Conservation (phyloP, 208 protist genomes). For the Blastocrithidia nonstop region DNA sequence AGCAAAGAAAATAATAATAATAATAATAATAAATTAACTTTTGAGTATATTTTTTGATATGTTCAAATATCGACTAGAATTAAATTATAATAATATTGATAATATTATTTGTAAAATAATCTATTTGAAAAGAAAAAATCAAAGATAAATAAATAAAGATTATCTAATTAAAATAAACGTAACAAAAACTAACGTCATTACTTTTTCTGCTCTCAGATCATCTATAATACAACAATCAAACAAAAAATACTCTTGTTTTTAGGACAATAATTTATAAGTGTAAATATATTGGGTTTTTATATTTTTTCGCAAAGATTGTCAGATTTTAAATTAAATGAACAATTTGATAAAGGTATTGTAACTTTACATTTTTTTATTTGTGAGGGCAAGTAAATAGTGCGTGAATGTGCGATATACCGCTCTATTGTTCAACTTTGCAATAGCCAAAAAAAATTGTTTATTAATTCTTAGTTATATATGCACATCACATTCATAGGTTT, state of each 20-base stretch:
- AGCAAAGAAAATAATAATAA: conserved; percentile 5
- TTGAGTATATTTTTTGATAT: background rate
- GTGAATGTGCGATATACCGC: background rate
- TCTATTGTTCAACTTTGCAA: background rate
- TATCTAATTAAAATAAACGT: background rate
- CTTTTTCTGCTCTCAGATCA: background rate
- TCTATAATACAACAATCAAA: too few species aligned
- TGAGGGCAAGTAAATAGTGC: too few species aligned
- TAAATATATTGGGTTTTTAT: too few species aligned
- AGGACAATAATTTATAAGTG: too few species aligned
- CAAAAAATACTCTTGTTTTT: too few species aligned
- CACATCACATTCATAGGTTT: background rate
- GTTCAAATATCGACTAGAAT: background rate
- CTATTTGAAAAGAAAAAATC: background rate
- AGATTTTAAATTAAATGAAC: too few species aligned
- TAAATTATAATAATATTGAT: conserved; percentile 1
- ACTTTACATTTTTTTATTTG: too few species aligned
- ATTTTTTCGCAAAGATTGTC: too few species aligned
- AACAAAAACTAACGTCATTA: background rate
- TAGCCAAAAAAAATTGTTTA: background rate
- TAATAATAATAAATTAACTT: background rate
- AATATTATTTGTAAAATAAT: background rate
- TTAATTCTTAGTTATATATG: background rate
- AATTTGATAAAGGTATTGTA: too few species aligned
- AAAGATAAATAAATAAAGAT: background rate